A percentile compares a stretch with the other conserved stretches of the same genome.
phyloP scores from a whole-genome alignment of 805 yeast species.

The Cyberlindnera galapagoensis region DNA sequence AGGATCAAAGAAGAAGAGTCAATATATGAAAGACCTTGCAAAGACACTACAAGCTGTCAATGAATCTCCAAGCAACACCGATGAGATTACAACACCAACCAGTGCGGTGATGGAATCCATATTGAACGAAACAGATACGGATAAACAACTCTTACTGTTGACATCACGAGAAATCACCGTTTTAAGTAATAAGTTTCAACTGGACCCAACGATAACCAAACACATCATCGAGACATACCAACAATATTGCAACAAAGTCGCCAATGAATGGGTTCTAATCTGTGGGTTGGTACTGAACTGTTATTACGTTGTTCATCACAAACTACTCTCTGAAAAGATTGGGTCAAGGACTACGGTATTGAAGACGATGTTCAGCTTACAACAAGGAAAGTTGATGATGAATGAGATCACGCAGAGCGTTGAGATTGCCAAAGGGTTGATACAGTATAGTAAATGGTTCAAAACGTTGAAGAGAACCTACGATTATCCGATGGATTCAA shows the following conservation, averaged over 20 bases:
- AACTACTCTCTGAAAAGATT: conserved; percentile 36
- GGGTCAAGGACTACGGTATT: conserved; percentile 44
- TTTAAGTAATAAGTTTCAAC: conserved; percentile 57
- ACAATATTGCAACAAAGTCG: conserved; percentile 44
- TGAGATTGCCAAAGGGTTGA: conserved; percentile 44
- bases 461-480: conserved; percentile 43
- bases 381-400: conserved; percentile 45
- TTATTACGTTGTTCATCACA: conserved; percentile 46
- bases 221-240: conserved; percentile 44
- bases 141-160: conserved; percentile 26
- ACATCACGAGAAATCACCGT: conserved; percentile 37
- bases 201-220: conserved; percentile 48
- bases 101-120: not conserved
- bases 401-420: conserved; percentile 48
- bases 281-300: conserved; percentile 62
- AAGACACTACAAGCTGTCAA: not conserved
- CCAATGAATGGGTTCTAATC: conserved; percentile 61
- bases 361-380: conserved; percentile 44
- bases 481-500: conserved; percentile 23
- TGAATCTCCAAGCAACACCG: not conserved
- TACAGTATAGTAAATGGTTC: conserved; percentile 58
- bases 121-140: conserved; percentile 10
- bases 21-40: conserved; percentile 20
- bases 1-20: conserved; percentile 16
- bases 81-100: not conserved